Evolutionary conservation across 2,329 filamentous ascomycete genomes (phyloP).

Genomic region (Fusarium humuli): DNA sequence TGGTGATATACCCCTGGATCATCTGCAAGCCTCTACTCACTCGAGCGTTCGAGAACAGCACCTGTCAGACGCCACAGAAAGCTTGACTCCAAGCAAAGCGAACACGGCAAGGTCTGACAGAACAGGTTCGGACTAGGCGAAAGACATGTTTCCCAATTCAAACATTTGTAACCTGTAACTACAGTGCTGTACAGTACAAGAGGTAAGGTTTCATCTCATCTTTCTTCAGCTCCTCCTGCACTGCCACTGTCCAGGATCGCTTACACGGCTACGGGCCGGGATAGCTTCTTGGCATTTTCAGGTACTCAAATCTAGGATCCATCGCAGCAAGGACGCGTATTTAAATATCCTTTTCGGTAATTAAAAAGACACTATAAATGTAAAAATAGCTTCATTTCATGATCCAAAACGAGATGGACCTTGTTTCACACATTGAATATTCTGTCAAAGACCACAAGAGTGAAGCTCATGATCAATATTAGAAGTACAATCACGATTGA

Average conservation of each 20-base stretch:
- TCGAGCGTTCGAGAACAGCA: not conserved
- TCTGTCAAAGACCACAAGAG: not conserved
- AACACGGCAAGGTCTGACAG: not conserved
- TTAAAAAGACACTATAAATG: not conserved
- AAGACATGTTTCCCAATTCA: not conserved
- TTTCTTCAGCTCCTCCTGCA: slow-evolving; percentile 8
- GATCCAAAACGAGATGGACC: not conserved
- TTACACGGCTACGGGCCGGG: slow-evolving; percentile 31
- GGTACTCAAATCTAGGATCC: slow-evolving; percentile 2
- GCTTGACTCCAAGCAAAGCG: not conserved
- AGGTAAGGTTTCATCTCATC: not conserved
- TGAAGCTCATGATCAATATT: not conserved
- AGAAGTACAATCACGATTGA: not conserved
- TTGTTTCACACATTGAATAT: not conserved
- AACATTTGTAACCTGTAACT: not conserved
- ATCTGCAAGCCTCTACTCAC: not conserved
- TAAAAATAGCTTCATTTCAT: not conserved
- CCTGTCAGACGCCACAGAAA: not conserved
- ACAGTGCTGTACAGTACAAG: not conserved
- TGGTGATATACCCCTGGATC: not conserved
- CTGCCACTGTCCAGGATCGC: slow-evolving; percentile 31
- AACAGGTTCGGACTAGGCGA: not conserved
- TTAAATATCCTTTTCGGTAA: not conserved
- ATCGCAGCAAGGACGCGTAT: not conserved
- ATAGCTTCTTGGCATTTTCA: slow-evolving; percentile 29